Conservation (phyloP, 257 asterid species). For the Coffea canephora region DNA sequence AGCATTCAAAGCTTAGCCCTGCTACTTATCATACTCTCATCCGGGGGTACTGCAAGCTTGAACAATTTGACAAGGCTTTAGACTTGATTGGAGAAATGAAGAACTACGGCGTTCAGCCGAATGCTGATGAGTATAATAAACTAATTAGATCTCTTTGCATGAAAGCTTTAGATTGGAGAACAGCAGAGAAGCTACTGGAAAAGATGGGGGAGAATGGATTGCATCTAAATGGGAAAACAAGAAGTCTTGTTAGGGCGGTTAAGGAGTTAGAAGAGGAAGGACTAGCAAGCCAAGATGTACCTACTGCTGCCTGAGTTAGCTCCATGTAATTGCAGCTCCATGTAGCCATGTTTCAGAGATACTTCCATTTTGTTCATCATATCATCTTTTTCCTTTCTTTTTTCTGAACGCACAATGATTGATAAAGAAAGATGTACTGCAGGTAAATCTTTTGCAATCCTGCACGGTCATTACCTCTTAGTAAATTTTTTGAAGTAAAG, state of each 20-base stretch:
- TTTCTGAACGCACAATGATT: neutral
- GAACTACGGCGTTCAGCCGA: slow-evolving; percentile 57
- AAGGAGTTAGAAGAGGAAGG: slow-evolving; percentile 68
- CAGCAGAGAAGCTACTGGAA: slow-evolving; percentile 59
- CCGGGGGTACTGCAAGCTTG: slow-evolving; percentile 80
- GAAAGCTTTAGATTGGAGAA: slow-evolving; percentile 79
- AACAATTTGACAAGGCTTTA: slow-evolving; percentile 72
- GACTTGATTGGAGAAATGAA: slow-evolving; percentile 65
- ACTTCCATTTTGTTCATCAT: neutral
- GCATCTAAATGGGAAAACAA: slow-evolving; percentile 63
- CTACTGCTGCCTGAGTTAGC: slow-evolving; percentile 15
- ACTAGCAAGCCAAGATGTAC: slow-evolving; percentile 24
- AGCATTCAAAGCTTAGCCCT: slow-evolving; percentile 59
- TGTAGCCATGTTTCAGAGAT: neutral
- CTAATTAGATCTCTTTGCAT: slow-evolving; percentile 81
- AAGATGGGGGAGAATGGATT: slow-evolving; percentile 66
- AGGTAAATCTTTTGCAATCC: neutral
- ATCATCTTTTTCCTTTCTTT: neutral
- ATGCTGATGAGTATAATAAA: slow-evolving; percentile 70
- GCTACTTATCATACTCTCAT: slow-evolving; percentile 62
- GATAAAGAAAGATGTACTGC: neutral
- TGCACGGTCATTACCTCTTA: neutral
- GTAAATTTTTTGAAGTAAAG: neutral
- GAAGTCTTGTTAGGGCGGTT: slow-evolving; percentile 68
- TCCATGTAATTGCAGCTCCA: neutral